phyloP scores from a whole-genome alignment of 2,329 filamentous ascomycete genomes.

The Paracoccidioides brasiliensis region DNA sequence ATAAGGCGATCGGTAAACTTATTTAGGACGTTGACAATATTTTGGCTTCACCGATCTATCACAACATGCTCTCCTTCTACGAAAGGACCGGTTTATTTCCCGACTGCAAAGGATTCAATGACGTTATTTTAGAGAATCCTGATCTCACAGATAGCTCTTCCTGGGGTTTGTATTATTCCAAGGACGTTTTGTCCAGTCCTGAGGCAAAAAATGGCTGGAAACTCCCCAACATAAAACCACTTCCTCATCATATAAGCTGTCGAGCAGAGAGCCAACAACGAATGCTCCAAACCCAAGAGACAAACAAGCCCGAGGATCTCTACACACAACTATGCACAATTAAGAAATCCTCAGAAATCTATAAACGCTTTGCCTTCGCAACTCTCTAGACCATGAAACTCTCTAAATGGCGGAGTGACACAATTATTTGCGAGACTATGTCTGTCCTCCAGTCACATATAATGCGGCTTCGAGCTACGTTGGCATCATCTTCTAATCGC shows the following conservation, averaged over 20 bases:
- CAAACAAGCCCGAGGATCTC: not conserved
- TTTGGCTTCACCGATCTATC: constrained; percentile 2
- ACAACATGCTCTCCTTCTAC: not conserved
- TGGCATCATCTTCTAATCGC: not conserved
- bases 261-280: not conserved
- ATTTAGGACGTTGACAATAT: constrained; percentile 1
- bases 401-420: not conserved
- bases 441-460: not conserved
- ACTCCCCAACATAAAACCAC: not conserved
- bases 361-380: not conserved
- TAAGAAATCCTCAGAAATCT: not conserved
- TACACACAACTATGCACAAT: not conserved
- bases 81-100: not conserved
- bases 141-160: constrained; percentile 1
- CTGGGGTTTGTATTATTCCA: not conserved
- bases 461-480: constrained; percentile 1
- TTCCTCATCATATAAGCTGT: not conserved
- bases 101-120: not conserved
- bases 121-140: not conserved
- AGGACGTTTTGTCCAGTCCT: not conserved
- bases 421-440: not conserved
- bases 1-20: not conserved
- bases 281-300: not conserved
- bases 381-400: not conserved
- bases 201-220: not conserved